These are phyloP conservation scores for Claviceps lovelessii DNA, from an alignment of 2,329 filamentous ascomycete genomes.

Conservation along the genomic window DNA sequence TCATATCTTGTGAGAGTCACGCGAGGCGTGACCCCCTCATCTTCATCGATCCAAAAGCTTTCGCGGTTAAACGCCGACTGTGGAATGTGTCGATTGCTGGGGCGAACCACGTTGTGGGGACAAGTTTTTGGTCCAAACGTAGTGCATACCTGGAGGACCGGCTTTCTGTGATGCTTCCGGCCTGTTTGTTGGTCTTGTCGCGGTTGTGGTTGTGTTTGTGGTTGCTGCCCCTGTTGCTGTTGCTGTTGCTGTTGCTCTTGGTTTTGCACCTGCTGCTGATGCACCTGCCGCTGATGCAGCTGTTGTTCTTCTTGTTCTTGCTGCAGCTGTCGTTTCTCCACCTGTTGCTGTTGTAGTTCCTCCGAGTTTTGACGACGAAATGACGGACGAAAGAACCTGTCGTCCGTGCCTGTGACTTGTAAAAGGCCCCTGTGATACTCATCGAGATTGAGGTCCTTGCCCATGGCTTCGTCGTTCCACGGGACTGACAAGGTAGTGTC, in stretches of 20 bases:
- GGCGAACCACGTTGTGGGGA: not conserved
- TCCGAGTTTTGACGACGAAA: not conserved
- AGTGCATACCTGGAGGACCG: not conserved
- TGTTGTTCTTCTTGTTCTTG: not conserved
- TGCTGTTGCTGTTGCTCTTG: not conserved
- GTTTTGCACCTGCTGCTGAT: not conserved
- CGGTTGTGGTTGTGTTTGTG: not conserved
- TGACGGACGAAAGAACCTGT: not conserved
- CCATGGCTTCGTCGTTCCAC: not conserved
- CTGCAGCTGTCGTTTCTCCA: not conserved
- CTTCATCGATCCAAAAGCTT: slow-evolving; percentile 2
- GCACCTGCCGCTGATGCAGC: not conserved
- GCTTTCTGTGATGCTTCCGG: not conserved
- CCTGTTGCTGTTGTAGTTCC: not conserved
- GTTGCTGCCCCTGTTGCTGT: not conserved
- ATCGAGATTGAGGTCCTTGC: not conserved
- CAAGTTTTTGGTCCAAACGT: not conserved
- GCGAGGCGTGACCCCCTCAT: slow-evolving; percentile 1
- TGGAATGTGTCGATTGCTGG: not conserved
- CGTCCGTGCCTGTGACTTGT: not conserved
- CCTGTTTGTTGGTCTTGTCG: not conserved
- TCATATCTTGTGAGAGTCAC: slow-evolving; percentile 5
- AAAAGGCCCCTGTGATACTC: slow-evolving; percentile 2
- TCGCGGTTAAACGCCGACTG: not conserved
- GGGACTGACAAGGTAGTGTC: not conserved